phyloP scores from a whole-genome alignment of 768 basidiomycete species.

The Botryobasidium botryosum region DNA sequence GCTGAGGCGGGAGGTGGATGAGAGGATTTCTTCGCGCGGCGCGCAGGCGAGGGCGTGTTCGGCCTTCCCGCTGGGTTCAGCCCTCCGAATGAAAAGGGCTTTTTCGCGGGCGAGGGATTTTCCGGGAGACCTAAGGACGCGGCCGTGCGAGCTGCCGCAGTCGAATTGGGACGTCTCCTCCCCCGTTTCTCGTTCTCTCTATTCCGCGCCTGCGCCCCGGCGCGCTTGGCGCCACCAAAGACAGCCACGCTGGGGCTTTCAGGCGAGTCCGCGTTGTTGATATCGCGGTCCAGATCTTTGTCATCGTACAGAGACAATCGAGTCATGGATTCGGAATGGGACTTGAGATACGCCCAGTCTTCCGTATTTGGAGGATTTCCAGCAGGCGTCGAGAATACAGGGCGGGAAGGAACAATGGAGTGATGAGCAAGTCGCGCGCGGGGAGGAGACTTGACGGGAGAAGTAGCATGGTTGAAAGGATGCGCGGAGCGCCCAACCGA shows the following conservation, averaged over 20 bases:
- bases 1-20: too few species aligned
- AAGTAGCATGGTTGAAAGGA: too few species aligned
- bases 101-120: too few species aligned
- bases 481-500: too few species aligned
- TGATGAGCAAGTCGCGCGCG: not conserved
- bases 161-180: not conserved
- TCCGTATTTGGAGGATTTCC: not conserved
- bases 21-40: too few species aligned
- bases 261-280: too few species aligned
- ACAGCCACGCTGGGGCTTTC: not conserved
- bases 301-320: not conserved
- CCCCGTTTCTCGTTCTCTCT: too few species aligned
- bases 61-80: too few species aligned
- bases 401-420: not conserved
- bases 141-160: not conserved
- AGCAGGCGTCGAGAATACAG: not conserved
- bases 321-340: not conserved
- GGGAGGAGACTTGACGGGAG: not conserved
- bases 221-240: not conserved
- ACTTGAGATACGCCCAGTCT: not conserved
- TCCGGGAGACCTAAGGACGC: not conserved
- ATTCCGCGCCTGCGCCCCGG: not conserved
- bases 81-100: too few species aligned
- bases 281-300: not conserved
- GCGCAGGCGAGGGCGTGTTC: too few species aligned